Evolutionary conservation across 495 filamentous ascomycete species (phyloP).

Genomic region (Hypoxylon cercidicola): DNA sequence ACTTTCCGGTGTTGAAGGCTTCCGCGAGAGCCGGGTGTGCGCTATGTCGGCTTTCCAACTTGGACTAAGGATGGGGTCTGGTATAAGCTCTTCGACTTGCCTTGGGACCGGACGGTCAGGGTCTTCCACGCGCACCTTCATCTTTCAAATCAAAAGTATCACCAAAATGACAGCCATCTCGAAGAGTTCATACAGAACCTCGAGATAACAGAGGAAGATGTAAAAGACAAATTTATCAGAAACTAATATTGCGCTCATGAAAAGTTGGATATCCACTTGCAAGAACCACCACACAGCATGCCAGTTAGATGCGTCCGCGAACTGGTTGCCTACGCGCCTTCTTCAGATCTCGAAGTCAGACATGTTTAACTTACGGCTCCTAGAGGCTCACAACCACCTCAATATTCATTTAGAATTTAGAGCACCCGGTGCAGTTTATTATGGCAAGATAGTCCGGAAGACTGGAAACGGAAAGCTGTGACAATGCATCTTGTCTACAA

Average conservation of each 20-base stretch:
- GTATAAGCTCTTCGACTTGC: conserved; percentile 12
- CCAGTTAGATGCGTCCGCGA: background rate
- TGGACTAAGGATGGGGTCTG: conserved; percentile 19
- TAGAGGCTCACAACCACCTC: background rate
- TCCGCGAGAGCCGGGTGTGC: conserved; percentile 16
- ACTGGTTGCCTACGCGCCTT: conserved; percentile 2
- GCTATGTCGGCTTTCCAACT: conserved; percentile 19
- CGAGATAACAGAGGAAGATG: no score
- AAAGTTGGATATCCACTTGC: background rate
- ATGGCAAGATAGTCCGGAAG: no score
- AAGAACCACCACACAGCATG: background rate
- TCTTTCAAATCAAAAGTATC: background rate
- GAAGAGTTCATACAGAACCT: background rate
- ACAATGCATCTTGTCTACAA: no score
- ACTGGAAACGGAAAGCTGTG: no score
- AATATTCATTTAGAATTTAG: background rate
- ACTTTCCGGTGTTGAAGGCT: conserved; percentile 24
- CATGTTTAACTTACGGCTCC: background rate
- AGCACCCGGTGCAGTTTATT: background rate
- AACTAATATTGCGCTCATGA: conserved; percentile 1
- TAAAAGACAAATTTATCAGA: no score
- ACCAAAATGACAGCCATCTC: background rate
- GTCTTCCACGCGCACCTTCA: conserved; percentile 2
- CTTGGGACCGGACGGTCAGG: conserved; percentile 24
- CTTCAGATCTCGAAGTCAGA: background rate